These are phyloP conservation scores for Carex sylvatica DNA, from an alignment of 202 grass and related monocot genomes.

Conservation along the genomic window DNA sequence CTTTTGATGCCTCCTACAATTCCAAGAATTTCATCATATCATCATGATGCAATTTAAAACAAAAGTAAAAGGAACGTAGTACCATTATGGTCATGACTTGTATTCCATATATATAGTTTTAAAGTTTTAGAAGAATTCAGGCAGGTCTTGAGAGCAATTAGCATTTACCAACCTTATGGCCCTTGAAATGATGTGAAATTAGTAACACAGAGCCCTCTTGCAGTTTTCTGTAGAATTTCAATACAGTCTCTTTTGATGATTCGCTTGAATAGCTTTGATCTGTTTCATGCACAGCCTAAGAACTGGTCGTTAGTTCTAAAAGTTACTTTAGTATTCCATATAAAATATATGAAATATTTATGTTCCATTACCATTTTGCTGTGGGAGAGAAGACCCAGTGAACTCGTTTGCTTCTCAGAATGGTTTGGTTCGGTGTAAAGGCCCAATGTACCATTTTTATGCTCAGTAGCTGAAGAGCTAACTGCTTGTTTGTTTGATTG, in stretches of 20 bases:
- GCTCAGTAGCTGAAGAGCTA: neutral
- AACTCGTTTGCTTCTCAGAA: neutral
- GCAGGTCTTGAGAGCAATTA: neutral
- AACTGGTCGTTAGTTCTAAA: conserved; percentile 16
- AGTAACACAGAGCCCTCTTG: conserved; percentile 22
- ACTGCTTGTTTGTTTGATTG: neutral
- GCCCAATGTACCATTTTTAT: neutral
- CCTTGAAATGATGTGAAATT: conserved; percentile 29
- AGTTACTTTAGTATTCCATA: neutral
- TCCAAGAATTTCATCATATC: neutral
- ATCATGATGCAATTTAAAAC: neutral
- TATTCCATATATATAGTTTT: neutral
- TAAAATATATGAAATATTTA: conserved; percentile 12
- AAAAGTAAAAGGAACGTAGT: neutral
- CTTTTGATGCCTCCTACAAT: conserved; percentile 17
- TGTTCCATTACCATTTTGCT: conserved; percentile 20
- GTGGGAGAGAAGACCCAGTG: neutral
- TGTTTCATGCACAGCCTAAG: conserved; percentile 25
- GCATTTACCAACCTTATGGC: conserved; percentile 9
- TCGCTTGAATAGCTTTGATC: conserved; percentile 4
- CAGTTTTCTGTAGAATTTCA: conserved; percentile 15
- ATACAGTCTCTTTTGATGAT: neutral
- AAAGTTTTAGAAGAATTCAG: neutral
- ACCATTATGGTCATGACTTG: neutral
- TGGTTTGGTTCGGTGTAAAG: neutral